Evolutionary conservation across 345 rosid species (phyloP).

Genomic region (Gossypium longicalyx): DNA sequence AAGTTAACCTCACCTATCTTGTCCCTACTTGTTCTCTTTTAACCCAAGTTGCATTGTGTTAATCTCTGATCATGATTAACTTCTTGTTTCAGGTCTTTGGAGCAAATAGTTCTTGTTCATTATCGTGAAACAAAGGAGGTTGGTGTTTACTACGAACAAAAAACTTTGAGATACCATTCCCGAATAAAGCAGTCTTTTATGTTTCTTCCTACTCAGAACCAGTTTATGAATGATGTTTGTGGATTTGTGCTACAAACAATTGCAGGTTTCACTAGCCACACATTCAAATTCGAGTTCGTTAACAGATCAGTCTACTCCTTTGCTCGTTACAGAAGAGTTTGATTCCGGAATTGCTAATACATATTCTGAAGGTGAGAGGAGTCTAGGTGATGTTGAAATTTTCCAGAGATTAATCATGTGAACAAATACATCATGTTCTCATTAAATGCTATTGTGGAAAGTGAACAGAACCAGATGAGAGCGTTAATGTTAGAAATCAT

Average conservation of each 20-base stretch:
- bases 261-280: slow-evolving; percentile 69
- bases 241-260: slow-evolving; percentile 26
- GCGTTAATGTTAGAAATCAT: slow-evolving; percentile 41
- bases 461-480: slow-evolving; percentile 48
- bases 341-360: slow-evolving; percentile 50
- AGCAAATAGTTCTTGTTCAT: slow-evolving; percentile 94
- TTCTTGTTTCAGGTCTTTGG: slow-evolving; percentile 56
- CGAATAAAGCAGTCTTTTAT: neutral
- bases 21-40: neutral
- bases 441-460: slow-evolving; percentile 24
- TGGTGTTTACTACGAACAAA: slow-evolving; percentile 22
- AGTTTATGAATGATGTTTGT: neutral
- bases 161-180: neutral
- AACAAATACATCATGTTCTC: slow-evolving; percentile 10
- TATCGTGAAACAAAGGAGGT: slow-evolving; percentile 98
- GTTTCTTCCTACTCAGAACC: neutral
- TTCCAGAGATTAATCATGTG: slow-evolving; percentile 12
- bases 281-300: slow-evolving; percentile 78
- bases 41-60: neutral
- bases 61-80: slow-evolving; percentile 7
- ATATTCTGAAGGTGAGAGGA: slow-evolving; percentile 34
- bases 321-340: slow-evolving; percentile 53
- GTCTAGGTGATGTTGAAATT: slow-evolving; percentile 22
- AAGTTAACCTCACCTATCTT: slow-evolving; percentile 7
- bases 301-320: slow-evolving; percentile 53